phyloP scores from a whole-genome alignment of 441 rosid species.

The Corymbia citriodora region DNA sequence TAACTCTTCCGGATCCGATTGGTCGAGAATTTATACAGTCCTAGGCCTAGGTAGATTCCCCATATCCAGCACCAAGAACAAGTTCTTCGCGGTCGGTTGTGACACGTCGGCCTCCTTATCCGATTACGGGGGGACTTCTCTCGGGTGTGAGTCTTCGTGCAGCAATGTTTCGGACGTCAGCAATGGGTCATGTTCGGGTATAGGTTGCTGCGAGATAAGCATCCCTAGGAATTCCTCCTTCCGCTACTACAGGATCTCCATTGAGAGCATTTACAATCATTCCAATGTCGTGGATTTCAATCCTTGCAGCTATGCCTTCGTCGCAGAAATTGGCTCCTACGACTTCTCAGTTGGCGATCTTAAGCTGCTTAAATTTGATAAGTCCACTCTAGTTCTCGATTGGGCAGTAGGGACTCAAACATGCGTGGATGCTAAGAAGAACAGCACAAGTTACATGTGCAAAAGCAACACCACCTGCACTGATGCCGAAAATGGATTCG shows the following conservation, averaged over 20 bases:
- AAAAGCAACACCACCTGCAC: fast-evolving
- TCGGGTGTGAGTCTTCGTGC: fast-evolving
- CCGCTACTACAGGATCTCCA: fast-evolving
- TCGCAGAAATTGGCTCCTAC: background rate
- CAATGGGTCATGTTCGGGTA: background rate
- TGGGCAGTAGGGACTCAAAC: background rate
- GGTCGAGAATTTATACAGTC: no score
- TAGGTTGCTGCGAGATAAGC: background rate
- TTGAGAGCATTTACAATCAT: fast-evolving
- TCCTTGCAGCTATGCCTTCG: fast-evolving
- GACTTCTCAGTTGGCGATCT: background rate
- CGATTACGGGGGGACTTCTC: no score
- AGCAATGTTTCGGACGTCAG: fast-evolving
- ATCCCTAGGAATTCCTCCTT: background rate
- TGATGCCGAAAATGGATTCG: fast-evolving
- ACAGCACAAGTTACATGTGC: fast-evolving
- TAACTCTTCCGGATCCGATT: fast-evolving
- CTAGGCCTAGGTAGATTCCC: no score
- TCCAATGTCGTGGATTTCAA: background rate
- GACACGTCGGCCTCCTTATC: no score
- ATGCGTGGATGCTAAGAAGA: background rate
- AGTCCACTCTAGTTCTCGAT: background rate
- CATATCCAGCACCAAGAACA: background rate
- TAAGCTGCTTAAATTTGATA: background rate
- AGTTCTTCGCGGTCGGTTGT: background rate